Percentiles rank a stretch among this genome's conserved stretches.
Evolutionary conservation across 2,329 filamentous ascomycete species (phyloP).

Genomic region (Zymoseptoria brevis): DNA sequence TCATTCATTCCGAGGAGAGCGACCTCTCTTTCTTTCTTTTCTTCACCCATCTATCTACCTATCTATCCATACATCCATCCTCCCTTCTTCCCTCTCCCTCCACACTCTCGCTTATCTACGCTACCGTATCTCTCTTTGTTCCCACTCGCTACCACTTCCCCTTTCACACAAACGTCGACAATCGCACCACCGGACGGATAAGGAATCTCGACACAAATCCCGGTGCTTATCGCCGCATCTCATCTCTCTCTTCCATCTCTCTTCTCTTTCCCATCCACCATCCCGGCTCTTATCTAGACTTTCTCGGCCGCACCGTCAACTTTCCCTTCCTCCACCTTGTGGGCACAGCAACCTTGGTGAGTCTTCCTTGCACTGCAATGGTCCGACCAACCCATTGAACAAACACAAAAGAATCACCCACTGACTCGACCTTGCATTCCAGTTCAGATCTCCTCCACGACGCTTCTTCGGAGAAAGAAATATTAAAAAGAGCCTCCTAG

Average conservation of each 20-base stretch:
- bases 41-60: neutral
- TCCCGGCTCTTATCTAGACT: neutral
- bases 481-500: neutral
- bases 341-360: neutral
- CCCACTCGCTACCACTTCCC: neutral
- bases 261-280: too few species aligned
- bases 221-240: neutral
- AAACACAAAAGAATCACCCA: neutral
- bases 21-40: neutral
- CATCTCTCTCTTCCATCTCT: too few species aligned
- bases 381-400: neutral
- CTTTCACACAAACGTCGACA: neutral
- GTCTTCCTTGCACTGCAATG: neutral
- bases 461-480: neutral
- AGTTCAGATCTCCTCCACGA: neutral
- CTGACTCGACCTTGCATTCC: neutral
- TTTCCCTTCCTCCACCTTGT: neutral
- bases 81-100: neutral
- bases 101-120: neutral
- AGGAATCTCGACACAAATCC: too few species aligned
- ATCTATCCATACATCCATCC: too few species aligned
- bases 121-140: neutral
- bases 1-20: neutral
- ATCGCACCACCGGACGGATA: neutral
- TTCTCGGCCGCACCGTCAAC: neutral